Evolutionary conservation across 176 grass and related monocot genomes (phyloP).

Genomic region (Dendrocalamus sinicus): DNA sequence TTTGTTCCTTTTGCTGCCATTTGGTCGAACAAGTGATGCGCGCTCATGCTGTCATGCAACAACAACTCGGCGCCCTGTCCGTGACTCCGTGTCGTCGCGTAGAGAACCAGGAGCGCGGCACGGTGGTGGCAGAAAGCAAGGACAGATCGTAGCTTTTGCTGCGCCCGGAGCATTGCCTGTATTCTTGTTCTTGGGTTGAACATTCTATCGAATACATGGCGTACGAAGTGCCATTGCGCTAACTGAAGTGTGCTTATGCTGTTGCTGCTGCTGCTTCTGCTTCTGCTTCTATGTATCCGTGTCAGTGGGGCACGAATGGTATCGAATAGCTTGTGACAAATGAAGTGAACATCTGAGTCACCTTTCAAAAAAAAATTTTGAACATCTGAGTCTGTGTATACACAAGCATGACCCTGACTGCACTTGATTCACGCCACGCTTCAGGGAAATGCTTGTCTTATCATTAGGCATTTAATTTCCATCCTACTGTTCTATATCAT

Average conservation of each 20-base stretch:
- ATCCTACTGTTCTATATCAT: neutral
- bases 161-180: neutral
- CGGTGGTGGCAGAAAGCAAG: neutral
- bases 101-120: neutral
- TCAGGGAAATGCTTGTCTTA: neutral
- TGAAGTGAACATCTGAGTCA: neutral
- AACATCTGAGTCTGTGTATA: neutral
- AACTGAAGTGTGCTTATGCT: neutral
- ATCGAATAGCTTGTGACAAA: neutral
- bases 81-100: neutral
- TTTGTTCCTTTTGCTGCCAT: conserved; percentile 1
- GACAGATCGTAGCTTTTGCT: neutral
- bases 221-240: conserved; percentile 16
- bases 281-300: neutral
- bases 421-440: neutral
- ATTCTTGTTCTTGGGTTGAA: neutral
- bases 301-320: neutral
- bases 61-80: neutral
- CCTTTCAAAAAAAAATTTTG: neutral
- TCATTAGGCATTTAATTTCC: neutral
- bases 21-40: conserved; percentile 36
- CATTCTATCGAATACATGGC: conserved; percentile 39
- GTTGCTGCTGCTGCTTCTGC: neutral
- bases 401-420: neutral
- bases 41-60: neutral